Conservation (phyloP, 495 filamentous ascomycete species). For the Diplogelasinospora grovesii region DNA sequence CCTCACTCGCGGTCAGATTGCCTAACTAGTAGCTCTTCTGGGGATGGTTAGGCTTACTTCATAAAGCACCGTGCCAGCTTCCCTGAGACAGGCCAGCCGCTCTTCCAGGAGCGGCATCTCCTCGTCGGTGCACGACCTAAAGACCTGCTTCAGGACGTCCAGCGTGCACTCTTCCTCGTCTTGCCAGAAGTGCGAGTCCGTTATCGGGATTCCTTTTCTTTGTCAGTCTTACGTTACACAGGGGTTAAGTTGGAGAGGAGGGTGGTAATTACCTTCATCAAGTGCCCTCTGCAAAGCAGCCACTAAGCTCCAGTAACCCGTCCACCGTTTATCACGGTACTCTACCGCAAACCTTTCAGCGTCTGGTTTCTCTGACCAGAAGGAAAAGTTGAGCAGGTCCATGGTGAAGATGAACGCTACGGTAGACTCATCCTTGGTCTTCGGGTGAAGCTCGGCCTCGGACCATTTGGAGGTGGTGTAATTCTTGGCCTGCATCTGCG, state of each 20-base stretch:
- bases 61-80: conserved; percentile 78
- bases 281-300: conserved; percentile 79
- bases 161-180: conserved; percentile 71
- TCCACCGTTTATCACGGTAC: conserved; percentile 76
- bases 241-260: neutral
- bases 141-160: conserved; percentile 66
- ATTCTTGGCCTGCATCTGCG: conserved; percentile 70
- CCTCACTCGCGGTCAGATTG: conserved; percentile 14
- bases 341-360: conserved; percentile 68
- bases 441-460: conserved; percentile 84
- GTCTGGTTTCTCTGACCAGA: conserved; percentile 70
- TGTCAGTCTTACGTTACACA: neutral
- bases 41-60: conserved; percentile 50
- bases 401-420: conserved; percentile 93
- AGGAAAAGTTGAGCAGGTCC: conserved; percentile 94
- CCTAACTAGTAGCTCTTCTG: conserved; percentile 16
- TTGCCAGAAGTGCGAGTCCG: conserved; percentile 79
- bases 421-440: conserved; percentile 64
- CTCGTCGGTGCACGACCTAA: conserved; percentile 78
- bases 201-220: conserved; percentile 73
- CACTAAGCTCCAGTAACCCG: conserved; percentile 92
- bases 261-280: conserved; percentile 78
- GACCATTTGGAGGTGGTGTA: conserved; percentile 86
- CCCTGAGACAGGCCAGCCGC: conserved; percentile 69
- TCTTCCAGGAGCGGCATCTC: conserved; percentile 80